Base-by-base conservation (phyloP, 331 rosid species). In the Telfairia occidentalis region DNA sequence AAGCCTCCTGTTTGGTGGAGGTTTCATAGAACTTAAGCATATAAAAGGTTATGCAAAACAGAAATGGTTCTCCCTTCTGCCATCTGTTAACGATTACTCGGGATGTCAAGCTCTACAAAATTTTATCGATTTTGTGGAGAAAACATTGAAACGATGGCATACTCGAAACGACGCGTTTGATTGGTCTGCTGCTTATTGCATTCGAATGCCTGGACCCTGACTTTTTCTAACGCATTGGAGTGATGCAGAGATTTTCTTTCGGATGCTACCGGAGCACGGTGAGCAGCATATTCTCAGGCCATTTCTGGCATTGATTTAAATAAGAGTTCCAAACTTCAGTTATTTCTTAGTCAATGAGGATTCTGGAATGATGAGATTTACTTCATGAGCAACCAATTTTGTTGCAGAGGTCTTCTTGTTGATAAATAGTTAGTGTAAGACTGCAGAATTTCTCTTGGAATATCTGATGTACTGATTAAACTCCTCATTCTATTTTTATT, bases 1-100 rank as follows among this genome's bases (percentile, higher is more conserved):
- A 91, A 76, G 86, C 82, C 18, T 78, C 92, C 11, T 78, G 76
- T 78, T 79, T 90, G 58, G 83, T 80, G 28, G 86, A 87, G 55
- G 83, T 81, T 24, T 50, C 7, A 63, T 35, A 21, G 54, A 77
- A 5, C 6, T 9, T 11, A 43, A 9, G 16, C 40, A 35, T 28
- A 40, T 6, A 42, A 28, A 58, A 70, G 58, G 58, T 70, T 13
- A 40, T 21, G 73, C 54, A 38, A 21, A 64, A n/a, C 10, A 40
- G 35, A 54, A 12, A 24, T 43, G 13, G 54, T 70, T 70, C 75
- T 35, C 28, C 75, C 10, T 67, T 42, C 54, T 23, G 55, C 16
- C 23, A 7, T 19, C 15, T 6, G 13, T 40, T 38, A 2, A 9
- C 16, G 4, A 7, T 64, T 34, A 19, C 29, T 43, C 12, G 1